Conservation (phyloP, 140 eudicot species). For the Oenanthe javanica region DNA sequence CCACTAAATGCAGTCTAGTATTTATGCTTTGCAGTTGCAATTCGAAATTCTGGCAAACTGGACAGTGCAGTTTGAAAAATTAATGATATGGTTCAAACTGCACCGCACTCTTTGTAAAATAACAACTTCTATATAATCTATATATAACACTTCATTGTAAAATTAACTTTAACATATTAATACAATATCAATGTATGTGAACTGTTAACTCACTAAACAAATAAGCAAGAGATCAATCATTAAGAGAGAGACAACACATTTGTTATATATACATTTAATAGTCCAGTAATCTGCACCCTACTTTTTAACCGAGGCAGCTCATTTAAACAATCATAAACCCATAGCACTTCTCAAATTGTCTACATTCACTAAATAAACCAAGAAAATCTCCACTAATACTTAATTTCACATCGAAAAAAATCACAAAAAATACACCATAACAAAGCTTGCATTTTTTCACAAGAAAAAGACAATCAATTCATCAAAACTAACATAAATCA, state of each 20-base stretch:
- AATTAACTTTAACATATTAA: too few relatives aligned
- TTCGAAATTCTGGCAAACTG: neutral
- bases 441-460: neutral
- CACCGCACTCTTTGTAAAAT: neutral
- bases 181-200: too few relatives aligned
- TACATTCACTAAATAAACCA: neutral
- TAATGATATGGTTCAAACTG: neutral
- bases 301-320: neutral
- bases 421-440: neutral
- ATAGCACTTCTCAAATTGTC: neutral
- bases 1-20: neutral
- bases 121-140: too few relatives aligned
- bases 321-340: neutral
- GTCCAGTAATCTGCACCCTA: neutral
- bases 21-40: neutral
- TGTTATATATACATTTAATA: neutral
- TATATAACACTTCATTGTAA: too few relatives aligned
- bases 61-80: neutral
- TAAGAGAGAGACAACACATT: neutral
- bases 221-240: neutral
- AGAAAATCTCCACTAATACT: neutral
- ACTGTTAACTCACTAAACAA: neutral
- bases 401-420: neutral
- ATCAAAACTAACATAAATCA: neutral
- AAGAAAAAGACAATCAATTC: neutral